Base-by-base conservation (phyloP, 257 asterid species). In the Penstemon newberryi region DNA sequence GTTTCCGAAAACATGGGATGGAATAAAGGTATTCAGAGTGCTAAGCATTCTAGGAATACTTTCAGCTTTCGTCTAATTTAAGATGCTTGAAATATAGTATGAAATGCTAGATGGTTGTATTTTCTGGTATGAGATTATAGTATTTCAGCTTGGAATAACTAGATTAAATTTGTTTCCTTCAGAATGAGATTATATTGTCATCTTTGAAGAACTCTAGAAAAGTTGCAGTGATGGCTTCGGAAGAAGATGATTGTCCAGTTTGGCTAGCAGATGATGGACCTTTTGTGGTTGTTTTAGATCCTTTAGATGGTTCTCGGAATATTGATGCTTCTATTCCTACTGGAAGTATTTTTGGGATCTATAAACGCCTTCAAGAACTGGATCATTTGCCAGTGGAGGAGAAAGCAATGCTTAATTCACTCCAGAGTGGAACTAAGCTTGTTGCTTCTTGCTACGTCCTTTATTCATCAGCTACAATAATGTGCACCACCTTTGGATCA, bases 291-390 rank as follows among this genome's bases (percentile, higher is more conserved):
- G 98, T 90, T 25, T 73, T 84, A 52, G 98, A 92, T 66, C 97
- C 98, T 61, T 72, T 92, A 2, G 98, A 92, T 73, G 98, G 98
- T 36, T 92, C 97, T 13, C 75, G 98, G 39, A 92, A 92, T 53
- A 92, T 92, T 10, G 98, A 88, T 69, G 98, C 98, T 41, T 92
- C 97, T 5, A 90, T 92, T 76, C 96, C 98, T n/a, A 92, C 97
- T 4, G 98, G 98, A 47, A 88, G 96, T 40, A 92, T 92, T 69
- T 90, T 92, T 9, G 98, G 98, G 59, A 73, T 92, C 73, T 92
- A 92, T 53, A 81, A 60, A 49, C 92, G 90, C 19, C 96, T 92
- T 4, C 70, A 45, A 59, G 98, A 92, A 69, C 68, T 86, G 9
- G 96, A 90, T 79, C 94, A 88, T 79, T 80, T 90, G 51, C 96